Evolutionary conservation across 164 flowering plant species (phyloP), one percentile per base, ranked within the genome.

Genomic region (Nymphaea thermarum): DNA sequence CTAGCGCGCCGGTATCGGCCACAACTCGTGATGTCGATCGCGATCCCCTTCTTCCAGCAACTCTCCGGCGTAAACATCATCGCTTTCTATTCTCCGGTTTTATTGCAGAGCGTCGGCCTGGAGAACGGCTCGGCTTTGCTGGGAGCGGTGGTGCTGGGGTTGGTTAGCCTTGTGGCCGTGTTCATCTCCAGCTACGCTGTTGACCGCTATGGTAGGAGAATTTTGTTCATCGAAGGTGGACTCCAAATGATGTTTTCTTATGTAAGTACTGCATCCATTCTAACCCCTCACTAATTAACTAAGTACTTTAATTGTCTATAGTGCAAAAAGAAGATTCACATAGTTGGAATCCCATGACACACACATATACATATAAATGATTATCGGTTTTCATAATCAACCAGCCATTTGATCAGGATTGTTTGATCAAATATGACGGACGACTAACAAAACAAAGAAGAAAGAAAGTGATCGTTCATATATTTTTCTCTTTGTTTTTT

Each of bases 41-140:
- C 25, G 6, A 62, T 62, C 2, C 64, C 64, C 18, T 62, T 62
- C 64, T 62, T 62, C 18, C 64, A 62, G 25, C 64, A 62, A 25
- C 7, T 62, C n/a, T 11, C 64, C 6, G 64, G 64, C 8, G 18
- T 62, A 12, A 77, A 78, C 43, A 71, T 88, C 6, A 80, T 86
- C 16, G 89, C 91, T 0, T 88, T 88, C 68, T 86, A 88, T 44
- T 88, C 94, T 1, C 94, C 94, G 0, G 76, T 83, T 8, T 72
- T 86, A 25, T 88, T 86, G 64, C 88, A 82, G 57, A 77, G 89
- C 0, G 79, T 86, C 10, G 94, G 94, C 4, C 85, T 86, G 43
- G 89, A 91, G 0, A 80, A 64, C 47, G 75, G 80, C 67, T 75
- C 89, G 5, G 87, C 89, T 53, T 71, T 86, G 4, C 68, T 85